Conservation (phyloP, 2,329 filamentous ascomycete genomes). For the Penicillium fuscoglaucum region DNA sequence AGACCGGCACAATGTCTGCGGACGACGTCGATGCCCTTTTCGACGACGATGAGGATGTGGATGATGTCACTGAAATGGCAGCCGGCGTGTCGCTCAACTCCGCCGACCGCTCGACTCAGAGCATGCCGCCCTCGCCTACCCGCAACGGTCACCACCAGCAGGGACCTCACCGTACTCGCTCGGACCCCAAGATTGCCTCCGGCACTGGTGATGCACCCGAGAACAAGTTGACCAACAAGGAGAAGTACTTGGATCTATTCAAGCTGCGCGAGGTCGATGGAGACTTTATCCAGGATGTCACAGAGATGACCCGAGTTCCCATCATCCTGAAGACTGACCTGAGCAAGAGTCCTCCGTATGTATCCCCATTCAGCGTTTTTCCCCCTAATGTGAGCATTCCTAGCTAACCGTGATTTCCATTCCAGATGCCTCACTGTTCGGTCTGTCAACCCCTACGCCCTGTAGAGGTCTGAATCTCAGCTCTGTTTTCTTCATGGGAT, state of each 20-base stretch:
- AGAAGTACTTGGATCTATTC: constrained; percentile 92
- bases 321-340: constrained; percentile 98
- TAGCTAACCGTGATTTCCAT: not conserved
- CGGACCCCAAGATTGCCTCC: constrained; percentile 85
- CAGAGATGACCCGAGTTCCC: constrained; percentile 96
- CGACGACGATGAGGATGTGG: constrained; percentile 84
- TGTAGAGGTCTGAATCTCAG: constrained; percentile 34
- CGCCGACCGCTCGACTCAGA: constrained; percentile 83
- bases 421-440: constrained; percentile 52
- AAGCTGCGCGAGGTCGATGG: constrained; percentile 86
- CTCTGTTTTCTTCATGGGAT: constrained; percentile 21
- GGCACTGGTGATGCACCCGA: constrained; percentile 68
- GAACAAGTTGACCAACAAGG: constrained; percentile 82
- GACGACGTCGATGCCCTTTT: constrained; percentile 95
- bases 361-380: constrained; percentile 35
- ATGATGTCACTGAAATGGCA: constrained; percentile 86
- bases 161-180: constrained; percentile 80
- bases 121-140: constrained; percentile 86
- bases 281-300: constrained; percentile 97
- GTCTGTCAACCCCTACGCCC: constrained; percentile 53
- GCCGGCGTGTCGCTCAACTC: constrained; percentile 80
- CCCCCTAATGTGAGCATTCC: not conserved
- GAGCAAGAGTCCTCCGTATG: constrained; percentile 98
- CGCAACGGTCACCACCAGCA: constrained; percentile 69
- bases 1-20: constrained; percentile 89